Evolutionary conservation across 768 basidiomycete genomes (phyloP).

Genomic region (Artomyces pyxidatus): DNA sequence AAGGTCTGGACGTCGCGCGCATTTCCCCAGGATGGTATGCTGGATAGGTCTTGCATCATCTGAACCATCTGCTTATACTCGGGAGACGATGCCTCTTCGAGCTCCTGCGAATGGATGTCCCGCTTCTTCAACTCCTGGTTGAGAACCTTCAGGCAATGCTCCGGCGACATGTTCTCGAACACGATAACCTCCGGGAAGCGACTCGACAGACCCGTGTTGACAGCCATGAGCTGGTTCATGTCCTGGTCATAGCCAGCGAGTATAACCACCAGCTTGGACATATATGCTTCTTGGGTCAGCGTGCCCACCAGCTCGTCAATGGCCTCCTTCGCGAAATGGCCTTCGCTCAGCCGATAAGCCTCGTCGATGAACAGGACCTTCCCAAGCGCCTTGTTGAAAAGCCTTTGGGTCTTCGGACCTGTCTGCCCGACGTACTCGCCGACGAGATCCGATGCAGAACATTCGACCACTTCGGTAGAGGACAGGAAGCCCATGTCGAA

Average conservation of each 20-base stretch:
- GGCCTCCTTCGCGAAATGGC: slow-evolving; percentile 62
- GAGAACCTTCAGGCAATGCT: slow-evolving; percentile 43
- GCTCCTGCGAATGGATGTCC: slow-evolving; percentile 29
- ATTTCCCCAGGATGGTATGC: slow-evolving; percentile 56
- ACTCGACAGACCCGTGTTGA: slow-evolving; percentile 59
- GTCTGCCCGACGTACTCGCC: slow-evolving; percentile 68
- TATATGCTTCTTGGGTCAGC: slow-evolving; percentile 50
- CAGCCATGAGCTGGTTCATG: slow-evolving; percentile 49
- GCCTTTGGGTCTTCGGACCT: slow-evolving; percentile 52
- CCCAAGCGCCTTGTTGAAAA: slow-evolving; percentile 59
- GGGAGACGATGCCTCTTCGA: slow-evolving; percentile 25
- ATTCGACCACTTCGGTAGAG: slow-evolving; percentile 49
- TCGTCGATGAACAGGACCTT: slow-evolving; percentile 67
- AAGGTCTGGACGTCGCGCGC: slow-evolving; percentile 56
- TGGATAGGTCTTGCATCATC: slow-evolving; percentile 33
- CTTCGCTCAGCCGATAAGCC: slow-evolving; percentile 55
- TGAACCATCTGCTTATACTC: slow-evolving; percentile 30
- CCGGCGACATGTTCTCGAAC: slow-evolving; percentile 44
- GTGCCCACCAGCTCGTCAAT: slow-evolving; percentile 62
- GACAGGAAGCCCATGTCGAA: slow-evolving; percentile 55
- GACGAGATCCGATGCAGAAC: slow-evolving; percentile 62
- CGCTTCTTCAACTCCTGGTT: slow-evolving; percentile 38
- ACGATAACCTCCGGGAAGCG: slow-evolving; percentile 56
- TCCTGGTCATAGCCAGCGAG: slow-evolving; percentile 65
- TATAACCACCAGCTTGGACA: slow-evolving; percentile 54